phyloP scores from a whole-genome alignment of 108 stramenopile genomes.

The Skeletonema menzelii region DNA sequence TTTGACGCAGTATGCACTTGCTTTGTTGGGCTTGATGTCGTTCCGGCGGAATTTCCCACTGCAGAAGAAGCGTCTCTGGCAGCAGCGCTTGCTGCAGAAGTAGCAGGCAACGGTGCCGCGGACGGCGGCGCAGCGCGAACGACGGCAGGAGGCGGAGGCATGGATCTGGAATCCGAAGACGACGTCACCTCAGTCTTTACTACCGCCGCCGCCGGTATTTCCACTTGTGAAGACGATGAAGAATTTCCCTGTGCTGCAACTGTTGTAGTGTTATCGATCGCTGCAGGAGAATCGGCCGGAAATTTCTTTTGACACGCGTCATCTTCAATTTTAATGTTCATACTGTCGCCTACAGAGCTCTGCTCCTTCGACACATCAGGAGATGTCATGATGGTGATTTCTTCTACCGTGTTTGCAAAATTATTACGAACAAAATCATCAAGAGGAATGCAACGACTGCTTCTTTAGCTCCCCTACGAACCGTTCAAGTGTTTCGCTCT shows the following conservation, averaged over 20 bases:
- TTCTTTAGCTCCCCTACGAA: neutral
- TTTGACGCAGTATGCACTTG: neutral
- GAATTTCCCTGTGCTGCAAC: neutral
- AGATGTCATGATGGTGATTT: neutral
- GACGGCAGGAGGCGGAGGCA: slow-evolving; percentile 41
- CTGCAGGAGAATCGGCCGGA: neutral
- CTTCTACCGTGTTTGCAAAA: neutral
- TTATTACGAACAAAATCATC: neutral
- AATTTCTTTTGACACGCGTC: neutral
- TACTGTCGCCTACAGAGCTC: neutral
- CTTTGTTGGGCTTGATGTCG: neutral
- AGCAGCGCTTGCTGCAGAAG: neutral
- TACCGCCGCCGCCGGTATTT: neutral
- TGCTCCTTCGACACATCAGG: neutral
- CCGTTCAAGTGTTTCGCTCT: too few species aligned
- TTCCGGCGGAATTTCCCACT: neutral
- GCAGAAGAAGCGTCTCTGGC: neutral
- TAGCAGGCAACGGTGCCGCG: neutral
- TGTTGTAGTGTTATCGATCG: neutral
- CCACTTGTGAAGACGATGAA: neutral
- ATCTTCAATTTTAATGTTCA: neutral
- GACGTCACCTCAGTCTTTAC: slow-evolving; percentile 1
- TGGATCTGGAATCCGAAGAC: slow-evolving; percentile 13
- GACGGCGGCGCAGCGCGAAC: slow-evolving; percentile 1
- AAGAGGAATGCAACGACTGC: neutral